phyloP scores from a whole-genome alignment of 352 stramenopile species.

The Lagenidium sp. region DNA sequence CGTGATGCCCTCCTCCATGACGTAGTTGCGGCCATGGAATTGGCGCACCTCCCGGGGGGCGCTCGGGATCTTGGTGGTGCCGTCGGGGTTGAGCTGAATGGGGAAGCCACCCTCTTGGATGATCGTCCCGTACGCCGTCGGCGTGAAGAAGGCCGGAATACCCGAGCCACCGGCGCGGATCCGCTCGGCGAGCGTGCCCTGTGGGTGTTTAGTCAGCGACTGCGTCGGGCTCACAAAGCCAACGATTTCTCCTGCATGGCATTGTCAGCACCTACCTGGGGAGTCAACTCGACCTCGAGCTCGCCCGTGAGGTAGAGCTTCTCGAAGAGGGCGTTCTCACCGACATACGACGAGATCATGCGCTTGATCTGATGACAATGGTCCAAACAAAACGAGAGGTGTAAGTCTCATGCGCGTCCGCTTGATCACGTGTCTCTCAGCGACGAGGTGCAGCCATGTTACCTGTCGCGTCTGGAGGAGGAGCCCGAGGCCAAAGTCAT shows the following conservation, averaged over 20 bases:
- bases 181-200: constrained; percentile 90
- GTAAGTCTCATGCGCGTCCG: neutral
- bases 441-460: neutral
- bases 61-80: constrained; percentile 60
- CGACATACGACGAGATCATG: constrained; percentile 96
- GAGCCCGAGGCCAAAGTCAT: constrained; percentile 91
- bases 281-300: constrained; percentile 96
- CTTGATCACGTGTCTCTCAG: neutral
- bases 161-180: constrained; percentile 89
- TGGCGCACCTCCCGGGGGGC: constrained; percentile 52
- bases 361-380: constrained; percentile 78
- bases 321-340: constrained; percentile 95
- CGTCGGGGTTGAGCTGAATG: constrained; percentile 67
- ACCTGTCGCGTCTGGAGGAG: constrained; percentile 90
- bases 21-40: constrained; percentile 88
- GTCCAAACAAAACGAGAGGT: constrained; percentile 4
- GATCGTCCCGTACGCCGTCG: constrained; percentile 89
- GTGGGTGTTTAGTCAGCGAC: no score
- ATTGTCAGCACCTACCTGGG: constrained; percentile 71
- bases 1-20: constrained; percentile 94
- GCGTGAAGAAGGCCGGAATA: constrained; percentile 96
- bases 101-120: constrained; percentile 83
- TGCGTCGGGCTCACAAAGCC: no score
- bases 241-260: no score
- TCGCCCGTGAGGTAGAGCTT: constrained; percentile 87